phyloP scores from a whole-genome alignment of 2,329 filamentous ascomycete species.

The Fonsecaea monophora region DNA sequence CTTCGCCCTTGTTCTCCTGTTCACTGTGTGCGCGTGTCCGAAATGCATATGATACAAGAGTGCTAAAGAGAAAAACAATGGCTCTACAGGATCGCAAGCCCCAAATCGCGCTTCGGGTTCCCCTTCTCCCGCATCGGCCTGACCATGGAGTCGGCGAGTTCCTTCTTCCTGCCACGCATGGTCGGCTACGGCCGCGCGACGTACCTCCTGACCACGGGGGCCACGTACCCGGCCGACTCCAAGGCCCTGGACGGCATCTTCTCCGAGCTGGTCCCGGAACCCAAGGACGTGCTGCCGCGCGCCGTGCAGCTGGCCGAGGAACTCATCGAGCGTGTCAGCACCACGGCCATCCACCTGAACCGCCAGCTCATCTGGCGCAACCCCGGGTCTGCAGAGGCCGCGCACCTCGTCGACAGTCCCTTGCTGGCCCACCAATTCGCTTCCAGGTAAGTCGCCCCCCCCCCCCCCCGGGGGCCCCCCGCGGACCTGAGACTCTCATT shows the following conservation, averaged over 20 bases:
- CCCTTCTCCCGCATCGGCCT: conserved; percentile 75
- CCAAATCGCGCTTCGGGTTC: conserved; percentile 72
- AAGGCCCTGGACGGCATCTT: conserved; percentile 67
- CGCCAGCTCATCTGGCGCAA: conserved; percentile 67
- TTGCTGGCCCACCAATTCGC: conserved; percentile 19
- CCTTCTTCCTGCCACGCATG: conserved; percentile 74
- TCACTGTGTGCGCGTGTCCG: too few species aligned
- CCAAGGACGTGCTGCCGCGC: conserved; percentile 64
- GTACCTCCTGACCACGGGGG: conserved; percentile 71
- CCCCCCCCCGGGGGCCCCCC: too few species aligned
- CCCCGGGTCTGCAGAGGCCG: conserved; percentile 62
- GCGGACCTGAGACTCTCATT: neutral
- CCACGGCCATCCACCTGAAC: conserved; percentile 66
- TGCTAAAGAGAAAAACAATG: too few species aligned
- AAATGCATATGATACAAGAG: too few species aligned
- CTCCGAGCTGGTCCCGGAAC: conserved; percentile 62
- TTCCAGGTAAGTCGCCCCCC: conserved; percentile 9
- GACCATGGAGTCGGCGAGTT: conserved; percentile 73
- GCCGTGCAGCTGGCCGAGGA: conserved; percentile 69
- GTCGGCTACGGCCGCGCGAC: conserved; percentile 69
- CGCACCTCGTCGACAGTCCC: conserved; percentile 66
- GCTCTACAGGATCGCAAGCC: conserved; percentile 54
- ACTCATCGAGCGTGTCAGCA: conserved; percentile 65
- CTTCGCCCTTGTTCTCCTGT: neutral
- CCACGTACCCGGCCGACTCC: conserved; percentile 55